Evolutionary conservation across 1,139 yeast species (phyloP), one percentile per base, ranked within the genome.

Genomic region (Scheffersomyces illinoinensis): DNA sequence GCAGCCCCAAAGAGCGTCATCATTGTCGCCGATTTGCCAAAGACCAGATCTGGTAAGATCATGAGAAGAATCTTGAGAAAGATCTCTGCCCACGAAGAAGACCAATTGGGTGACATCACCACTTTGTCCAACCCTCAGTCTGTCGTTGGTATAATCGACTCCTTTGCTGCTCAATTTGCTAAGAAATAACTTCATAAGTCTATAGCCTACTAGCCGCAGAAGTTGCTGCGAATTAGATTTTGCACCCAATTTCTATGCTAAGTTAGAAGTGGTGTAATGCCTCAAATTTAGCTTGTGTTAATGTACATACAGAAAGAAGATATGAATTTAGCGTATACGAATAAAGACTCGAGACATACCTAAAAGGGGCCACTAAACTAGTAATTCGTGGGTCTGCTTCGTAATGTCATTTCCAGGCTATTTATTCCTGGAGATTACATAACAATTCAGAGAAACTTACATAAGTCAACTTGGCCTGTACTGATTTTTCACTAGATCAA

Each of bases 61-160:
- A 93, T 95, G 97, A 90, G 99, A 85, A 91, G 99, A 83, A 91
- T 95, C 68, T 85, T 95, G 78, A 89, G 99, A 82, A 95, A 95
- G 83, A 83, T 95, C 62, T 88, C 95, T 54, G 85, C 95, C 57
- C 86, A 90, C 68, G 98, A 95, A 80, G 95, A 91, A 64, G 97
- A 92, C 68, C 93, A 91, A 76, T 83, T 95, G 69, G 99, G 99
- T 67, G 99, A 95, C 76, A 85, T 91, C 72, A 84, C 96, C 62
- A 95, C 99, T 56, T 85, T 95, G 75, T 88, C 96, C 59, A 92
- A 95, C 76, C 96, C 98, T 51, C 88, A 85, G 67, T 85, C 91
- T 62, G 97, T 95, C 57, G 91, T 87, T 57, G 88, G 89, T 58
- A 85, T 95, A 66, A 89, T 95, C 59, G 73, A 68, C 26, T 75